These are phyloP conservation scores for Fragaria iinumae DNA, from an alignment of 306 rosid species.

Conservation along the genomic window DNA sequence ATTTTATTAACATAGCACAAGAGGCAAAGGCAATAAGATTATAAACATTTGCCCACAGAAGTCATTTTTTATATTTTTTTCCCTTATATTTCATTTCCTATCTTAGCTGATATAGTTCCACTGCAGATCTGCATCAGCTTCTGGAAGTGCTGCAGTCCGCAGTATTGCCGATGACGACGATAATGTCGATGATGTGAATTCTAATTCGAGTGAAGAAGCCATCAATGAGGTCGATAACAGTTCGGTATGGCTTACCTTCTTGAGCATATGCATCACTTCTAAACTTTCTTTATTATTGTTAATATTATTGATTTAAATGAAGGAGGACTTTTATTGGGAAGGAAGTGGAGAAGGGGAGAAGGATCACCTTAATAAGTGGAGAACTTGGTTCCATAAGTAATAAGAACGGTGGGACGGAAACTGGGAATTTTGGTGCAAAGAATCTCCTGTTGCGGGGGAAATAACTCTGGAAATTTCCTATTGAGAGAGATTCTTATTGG, in stretches of 20 bases:
- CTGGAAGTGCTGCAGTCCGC: slow-evolving; percentile 62
- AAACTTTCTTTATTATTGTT: background rate
- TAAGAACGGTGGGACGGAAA: background rate
- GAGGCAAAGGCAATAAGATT: background rate
- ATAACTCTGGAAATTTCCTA: background rate
- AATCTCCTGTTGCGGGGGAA: background rate
- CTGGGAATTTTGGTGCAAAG: background rate
- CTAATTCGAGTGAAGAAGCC: slow-evolving; percentile 66
- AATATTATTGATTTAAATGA: background rate
- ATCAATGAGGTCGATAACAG: slow-evolving; percentile 63
- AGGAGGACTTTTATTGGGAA: background rate
- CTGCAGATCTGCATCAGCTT: slow-evolving; percentile 75
- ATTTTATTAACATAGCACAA: background rate
- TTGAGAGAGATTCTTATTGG: background rate
- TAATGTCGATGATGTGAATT: slow-evolving; percentile 36
- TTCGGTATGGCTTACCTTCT: slow-evolving; percentile 58
- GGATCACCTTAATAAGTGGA: background rate
- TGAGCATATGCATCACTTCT: background rate
- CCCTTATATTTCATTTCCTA: background rate
- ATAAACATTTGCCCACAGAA: background rate
- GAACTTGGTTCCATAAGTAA: background rate
- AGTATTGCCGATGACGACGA: slow-evolving; percentile 43
- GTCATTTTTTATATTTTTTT: no score
- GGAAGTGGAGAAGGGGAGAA: background rate
- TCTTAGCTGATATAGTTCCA: slow-evolving; percentile 3